Evolutionary conservation across 1,284 basidiomycete species (phyloP), one percentile per base, ranked within the genome.

Genomic region (Porodaedalea pini): DNA sequence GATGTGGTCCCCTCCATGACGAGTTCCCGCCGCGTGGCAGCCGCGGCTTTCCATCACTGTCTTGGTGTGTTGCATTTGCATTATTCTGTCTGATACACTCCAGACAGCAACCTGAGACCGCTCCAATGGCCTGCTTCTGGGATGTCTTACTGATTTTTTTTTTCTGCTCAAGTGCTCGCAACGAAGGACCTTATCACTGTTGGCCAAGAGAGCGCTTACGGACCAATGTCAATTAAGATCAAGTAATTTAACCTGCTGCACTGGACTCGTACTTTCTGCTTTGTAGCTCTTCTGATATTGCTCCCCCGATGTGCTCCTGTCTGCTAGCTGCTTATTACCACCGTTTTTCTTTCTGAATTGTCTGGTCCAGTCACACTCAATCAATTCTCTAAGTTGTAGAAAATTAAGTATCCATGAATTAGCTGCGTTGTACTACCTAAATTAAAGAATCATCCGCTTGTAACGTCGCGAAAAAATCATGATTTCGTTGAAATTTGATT

Each of bases 41-140:
- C 88, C 15, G 81, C 86, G 29, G 89, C 82, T 3, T 84, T 92
- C 67, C 89, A 92, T 70, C 88, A 92, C 62, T 90, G 87, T 67
- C 75, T 91, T 51, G 87, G 88, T 89, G 58, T 51, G 81, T 71
- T 11, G 13, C 27, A 25, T 37, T 53, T n/a, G 7, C 13, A n/a
- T 39, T 27, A 15, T 25, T 11, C n/a, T 39, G 5, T 40, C 5
- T 8, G 15, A 37, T 51, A 36, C 8, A 8, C 15, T 43, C 23
- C 23, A 7, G 34, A 1, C n/a, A 19, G 37, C n/a, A 49, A 10
- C 36, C 2, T 25, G 3, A 50, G 4, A 34, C 3, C 15, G 4
- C 48, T 3, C 31, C 13, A 19, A 5, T 31, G 11, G 10, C 13
- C 15, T 37, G 31, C 23, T 17, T 11, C 15, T 4, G 47, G 21